Evolutionary conservation across 768 basidiomycete genomes (phyloP).

Genomic region (Rhizopogon sp.): DNA sequence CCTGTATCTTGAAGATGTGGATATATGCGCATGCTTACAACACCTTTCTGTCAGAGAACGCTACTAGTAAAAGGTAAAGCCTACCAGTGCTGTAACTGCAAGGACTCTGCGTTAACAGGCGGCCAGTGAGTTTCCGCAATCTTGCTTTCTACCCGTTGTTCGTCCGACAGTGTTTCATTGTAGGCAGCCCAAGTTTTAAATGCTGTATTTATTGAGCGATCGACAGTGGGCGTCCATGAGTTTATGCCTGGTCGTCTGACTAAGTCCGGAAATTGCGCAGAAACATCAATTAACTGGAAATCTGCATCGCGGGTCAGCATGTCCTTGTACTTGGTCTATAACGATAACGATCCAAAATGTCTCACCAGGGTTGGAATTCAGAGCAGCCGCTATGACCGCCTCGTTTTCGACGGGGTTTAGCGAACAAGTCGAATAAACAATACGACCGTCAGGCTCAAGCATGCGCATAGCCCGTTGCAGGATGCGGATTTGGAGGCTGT

Average conservation of each 20-base stretch:
- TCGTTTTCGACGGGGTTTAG: slow-evolving; percentile 98
- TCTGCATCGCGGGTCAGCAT: slow-evolving; percentile 31
- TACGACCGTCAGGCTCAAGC: slow-evolving; percentile 72
- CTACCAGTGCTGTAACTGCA: slow-evolving; percentile 74
- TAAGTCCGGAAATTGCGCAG: slow-evolving; percentile 65
- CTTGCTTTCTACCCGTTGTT: slow-evolving; percentile 48
- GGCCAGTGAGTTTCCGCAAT: slow-evolving; percentile 80
- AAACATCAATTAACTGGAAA: slow-evolving; percentile 78
- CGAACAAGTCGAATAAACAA: slow-evolving; percentile 98
- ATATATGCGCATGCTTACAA: slow-evolving; percentile 75
- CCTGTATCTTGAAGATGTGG: slow-evolving; percentile 96
- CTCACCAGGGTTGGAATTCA: slow-evolving; percentile 66
- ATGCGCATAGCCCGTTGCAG: slow-evolving; percentile 90
- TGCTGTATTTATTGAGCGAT: slow-evolving; percentile 42
- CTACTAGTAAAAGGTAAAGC: slow-evolving; percentile 10
- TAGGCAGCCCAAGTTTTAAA: slow-evolving; percentile 62
- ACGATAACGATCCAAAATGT: background rate
- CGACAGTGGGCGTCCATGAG: slow-evolving; percentile 72
- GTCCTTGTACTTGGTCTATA: background rate
- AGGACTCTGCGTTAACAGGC: slow-evolving; percentile 50
- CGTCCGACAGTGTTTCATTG: slow-evolving; percentile 42
- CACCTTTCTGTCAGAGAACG: background rate
- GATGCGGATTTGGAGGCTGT: slow-evolving; percentile 88
- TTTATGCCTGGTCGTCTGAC: slow-evolving; percentile 71
- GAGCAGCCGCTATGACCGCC: slow-evolving; percentile 84